These are phyloP conservation scores for Toxicodendron radicans DNA, from an alignment of 345 rosid species.

Conservation along the genomic window DNA sequence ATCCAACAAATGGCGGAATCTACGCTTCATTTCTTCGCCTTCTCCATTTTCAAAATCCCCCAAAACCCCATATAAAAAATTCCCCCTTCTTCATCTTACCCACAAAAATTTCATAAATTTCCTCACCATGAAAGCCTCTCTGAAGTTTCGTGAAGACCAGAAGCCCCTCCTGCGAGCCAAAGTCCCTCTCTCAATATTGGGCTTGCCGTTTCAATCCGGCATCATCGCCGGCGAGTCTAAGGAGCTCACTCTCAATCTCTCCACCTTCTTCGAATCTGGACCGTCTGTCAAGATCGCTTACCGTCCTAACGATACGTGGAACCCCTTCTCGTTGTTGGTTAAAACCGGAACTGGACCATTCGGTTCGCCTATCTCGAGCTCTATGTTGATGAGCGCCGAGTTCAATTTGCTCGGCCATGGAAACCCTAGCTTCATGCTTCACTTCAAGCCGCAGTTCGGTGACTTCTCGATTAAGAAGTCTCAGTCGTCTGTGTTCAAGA, in stretches of 20 bases:
- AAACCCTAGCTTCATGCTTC: conserved; percentile 88
- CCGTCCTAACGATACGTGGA: conserved; percentile 87
- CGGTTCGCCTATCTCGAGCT: conserved; percentile 73
- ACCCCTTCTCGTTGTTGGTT: conserved; percentile 82
- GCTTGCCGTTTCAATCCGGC: conserved; percentile 88
- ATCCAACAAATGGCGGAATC: conserved; percentile 24
- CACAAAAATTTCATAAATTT: not conserved
- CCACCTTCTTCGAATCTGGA: conserved; percentile 81
- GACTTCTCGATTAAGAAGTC: conserved; percentile 87
- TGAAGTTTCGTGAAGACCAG: conserved; percentile 88
- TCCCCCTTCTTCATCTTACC: not conserved
- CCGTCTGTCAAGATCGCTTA: conserved; percentile 79
- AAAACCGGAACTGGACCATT: conserved; percentile 82
- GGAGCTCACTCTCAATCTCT: conserved; percentile 76
- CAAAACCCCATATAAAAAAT: not conserved
- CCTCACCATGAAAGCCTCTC: conserved; percentile 72
- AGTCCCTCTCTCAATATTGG: conserved; percentile 72
- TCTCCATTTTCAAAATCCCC: not conserved
- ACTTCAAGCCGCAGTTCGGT: conserved; percentile 84
- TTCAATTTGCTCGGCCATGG: conserved; percentile 63
- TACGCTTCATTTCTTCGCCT: conserved; percentile 9
- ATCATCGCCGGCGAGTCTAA: conserved; percentile 85
- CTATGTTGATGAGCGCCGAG: conserved; percentile 93
- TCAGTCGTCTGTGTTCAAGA: conserved; percentile 46
- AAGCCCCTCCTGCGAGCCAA: conserved; percentile 83